phyloP scores from a whole-genome alignment of 2,329 filamentous ascomycete species.

The Hymenoscyphus salicellus region DNA sequence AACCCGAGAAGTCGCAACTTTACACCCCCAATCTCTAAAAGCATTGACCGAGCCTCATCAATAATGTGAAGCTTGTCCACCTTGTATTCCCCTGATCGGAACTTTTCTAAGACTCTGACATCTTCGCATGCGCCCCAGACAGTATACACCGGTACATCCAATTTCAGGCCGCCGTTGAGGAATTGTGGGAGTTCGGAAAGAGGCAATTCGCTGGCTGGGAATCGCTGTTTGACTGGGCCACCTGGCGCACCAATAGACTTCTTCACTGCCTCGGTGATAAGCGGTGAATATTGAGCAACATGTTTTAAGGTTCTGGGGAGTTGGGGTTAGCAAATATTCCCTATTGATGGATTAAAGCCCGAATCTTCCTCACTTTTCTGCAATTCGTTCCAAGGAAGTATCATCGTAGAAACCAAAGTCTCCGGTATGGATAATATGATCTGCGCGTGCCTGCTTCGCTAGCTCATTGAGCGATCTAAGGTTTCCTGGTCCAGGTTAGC shows the following conservation, averaged over 20 bases:
- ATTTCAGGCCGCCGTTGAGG: slow-evolving; percentile 80
- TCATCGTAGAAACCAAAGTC: slow-evolving; percentile 99
- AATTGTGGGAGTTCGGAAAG: slow-evolving; percentile 91
- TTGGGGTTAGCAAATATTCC: slow-evolving; percentile 28
- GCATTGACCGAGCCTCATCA: slow-evolving; percentile 92
- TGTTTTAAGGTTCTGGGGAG: slow-evolving; percentile 82
- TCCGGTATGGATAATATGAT: slow-evolving; percentile 97
- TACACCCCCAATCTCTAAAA: slow-evolving; percentile 91
- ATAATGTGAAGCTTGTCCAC: slow-evolving; percentile 97
- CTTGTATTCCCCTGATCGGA: slow-evolving; percentile 96
- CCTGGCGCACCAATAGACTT: slow-evolving; percentile 64
- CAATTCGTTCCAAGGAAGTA: slow-evolving; percentile 91
- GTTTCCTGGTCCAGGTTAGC: slow-evolving; percentile 64
- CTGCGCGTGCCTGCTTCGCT: slow-evolving; percentile 87
- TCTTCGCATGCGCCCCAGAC: slow-evolving; percentile 99
- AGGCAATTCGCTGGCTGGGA: slow-evolving; percentile 75
- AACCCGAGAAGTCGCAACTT: slow-evolving; percentile 92
- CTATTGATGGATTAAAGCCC: slow-evolving; percentile 1
- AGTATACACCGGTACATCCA: slow-evolving; percentile 96
- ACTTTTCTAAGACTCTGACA: slow-evolving; percentile 94
- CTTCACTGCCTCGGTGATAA: slow-evolving; percentile 76
- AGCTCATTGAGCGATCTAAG: slow-evolving; percentile 93
- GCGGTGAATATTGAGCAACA: slow-evolving; percentile 95
- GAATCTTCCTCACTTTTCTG: slow-evolving; percentile 74
- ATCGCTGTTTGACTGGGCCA: slow-evolving; percentile 81